Conservation (phyloP, 2,329 filamentous ascomycete genomes). For the Ophiocordyceps sinensis region DNA sequence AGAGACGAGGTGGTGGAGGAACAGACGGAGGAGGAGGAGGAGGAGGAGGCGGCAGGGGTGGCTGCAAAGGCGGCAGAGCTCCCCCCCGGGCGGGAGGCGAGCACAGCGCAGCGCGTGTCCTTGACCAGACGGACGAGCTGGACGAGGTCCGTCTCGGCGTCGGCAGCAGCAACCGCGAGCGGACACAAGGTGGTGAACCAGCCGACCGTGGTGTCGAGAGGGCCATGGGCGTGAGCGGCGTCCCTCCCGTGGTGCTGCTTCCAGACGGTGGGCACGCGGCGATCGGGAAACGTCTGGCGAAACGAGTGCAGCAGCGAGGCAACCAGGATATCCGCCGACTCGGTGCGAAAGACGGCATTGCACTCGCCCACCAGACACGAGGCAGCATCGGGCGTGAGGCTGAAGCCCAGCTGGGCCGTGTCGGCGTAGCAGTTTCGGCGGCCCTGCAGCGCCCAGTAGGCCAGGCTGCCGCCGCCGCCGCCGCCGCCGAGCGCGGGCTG, state of each 20-base stretch:
- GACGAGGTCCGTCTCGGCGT: constrained; percentile 32
- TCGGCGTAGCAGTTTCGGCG: constrained; percentile 30
- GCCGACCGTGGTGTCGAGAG: constrained; percentile 34
- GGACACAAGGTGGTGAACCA: constrained; percentile 47
- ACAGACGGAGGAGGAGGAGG: no score
- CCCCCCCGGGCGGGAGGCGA: background rate
- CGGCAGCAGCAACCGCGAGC: constrained; percentile 24
- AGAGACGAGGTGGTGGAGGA: background rate
- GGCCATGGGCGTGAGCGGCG: constrained; percentile 32
- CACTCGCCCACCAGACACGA: constrained; percentile 26
- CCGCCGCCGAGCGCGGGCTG: background rate
- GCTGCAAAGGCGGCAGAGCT: no score
- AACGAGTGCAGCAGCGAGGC: constrained; percentile 41
- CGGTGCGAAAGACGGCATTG: constrained; percentile 33
- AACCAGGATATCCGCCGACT: constrained; percentile 38
- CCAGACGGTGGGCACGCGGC: constrained; percentile 36
- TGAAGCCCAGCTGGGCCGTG: constrained; percentile 25
- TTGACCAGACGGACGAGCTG: constrained; percentile 38
- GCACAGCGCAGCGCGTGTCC: constrained; percentile 27
- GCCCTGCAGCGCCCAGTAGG: constrained; percentile 30
- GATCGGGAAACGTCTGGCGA: constrained; percentile 37
- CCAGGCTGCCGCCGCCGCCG: constrained; percentile 17
- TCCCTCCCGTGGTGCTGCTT: constrained; percentile 36
- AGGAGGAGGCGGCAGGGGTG: no score
- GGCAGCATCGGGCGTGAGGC: constrained; percentile 26